Base-by-base conservation (phyloP, 2,329 filamentous ascomycete genomes). In the Dichotomopilus funicola region DNA sequence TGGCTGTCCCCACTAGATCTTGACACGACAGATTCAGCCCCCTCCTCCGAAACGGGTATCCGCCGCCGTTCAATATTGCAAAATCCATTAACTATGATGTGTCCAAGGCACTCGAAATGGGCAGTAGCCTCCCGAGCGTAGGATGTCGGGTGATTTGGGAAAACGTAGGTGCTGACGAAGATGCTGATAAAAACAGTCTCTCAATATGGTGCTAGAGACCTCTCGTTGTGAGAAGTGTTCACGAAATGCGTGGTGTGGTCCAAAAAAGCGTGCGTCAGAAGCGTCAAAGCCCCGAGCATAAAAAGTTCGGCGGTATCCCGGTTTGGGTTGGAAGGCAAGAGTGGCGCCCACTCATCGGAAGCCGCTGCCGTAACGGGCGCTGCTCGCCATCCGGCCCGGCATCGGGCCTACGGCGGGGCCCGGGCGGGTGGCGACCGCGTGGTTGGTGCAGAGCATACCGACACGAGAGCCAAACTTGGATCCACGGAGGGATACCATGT, bases 391-490 rank as follows among this genome's bases (percentile, higher is more conserved):
- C 38, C 80, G 83, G 53, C 72, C 67, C 31, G 75, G 73, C 64
- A 88, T 78, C 57, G 86, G 79, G 19, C 89, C 88, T 63, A 85
- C 81, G 35, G 89, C 88, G 62, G 91, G 90, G 43, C 91, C 92
- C 59, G 92, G 91, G 54, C 91, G 89, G 64, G 91, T 96, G 51
- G 88, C 82, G 63, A 91, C 84, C 48, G 89, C 90, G 40, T 91
- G 92, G 72, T 97, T 97, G 74, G 90, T 95, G 76, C 95, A 99
- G 53, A 99, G 87, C 92, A 99, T 97, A 36, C 94, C 94, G 60
- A 99, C 94, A 56, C 94, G 89, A 57, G 94, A 99, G 59, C 94
- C 94, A 70, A 97, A 99, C 72, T 99, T 99, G 67, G 94, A 97
- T 55, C 94, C 94, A 59, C 94, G 89, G 49, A 99, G 87, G 55